These are phyloP conservation scores for Xenosphaeropsis pyriputrescens DNA, from an alignment of 2,329 filamentous ascomycete genomes.

Conservation along the genomic window DNA sequence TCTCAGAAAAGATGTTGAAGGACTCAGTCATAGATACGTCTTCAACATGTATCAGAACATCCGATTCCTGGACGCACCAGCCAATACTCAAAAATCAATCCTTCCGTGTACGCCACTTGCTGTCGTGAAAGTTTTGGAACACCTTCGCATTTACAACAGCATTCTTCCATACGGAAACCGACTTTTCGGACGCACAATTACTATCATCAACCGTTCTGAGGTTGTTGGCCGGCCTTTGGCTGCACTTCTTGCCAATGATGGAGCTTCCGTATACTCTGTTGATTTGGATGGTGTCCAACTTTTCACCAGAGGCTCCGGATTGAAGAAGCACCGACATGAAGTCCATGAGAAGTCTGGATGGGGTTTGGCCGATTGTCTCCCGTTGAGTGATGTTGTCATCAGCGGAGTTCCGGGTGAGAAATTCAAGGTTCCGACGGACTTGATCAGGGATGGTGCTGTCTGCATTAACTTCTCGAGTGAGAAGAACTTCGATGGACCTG, in stretches of 20 bases:
- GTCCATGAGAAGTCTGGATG: constrained; percentile 68
- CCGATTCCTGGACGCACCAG: constrained; percentile 72
- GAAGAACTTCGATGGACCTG: constrained; percentile 76
- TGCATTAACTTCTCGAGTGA: constrained; percentile 98
- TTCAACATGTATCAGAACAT: constrained; percentile 99
- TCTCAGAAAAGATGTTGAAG: constrained; percentile 87
- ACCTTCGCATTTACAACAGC: constrained; percentile 91
- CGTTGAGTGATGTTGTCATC: constrained; percentile 87
- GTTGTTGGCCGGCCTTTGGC: constrained; percentile 89
- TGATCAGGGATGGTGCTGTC: constrained; percentile 81
- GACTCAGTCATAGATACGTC: constrained; percentile 82
- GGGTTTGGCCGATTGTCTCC: constrained; percentile 66
- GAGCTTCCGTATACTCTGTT: constrained; percentile 87
- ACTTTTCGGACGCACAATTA: constrained; percentile 85
- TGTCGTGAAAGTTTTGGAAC: constrained; percentile 92
- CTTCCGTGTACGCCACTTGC: constrained; percentile 92
- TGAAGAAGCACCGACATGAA: constrained; percentile 75
- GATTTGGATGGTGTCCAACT: constrained; percentile 85
- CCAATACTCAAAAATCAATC: constrained; percentile 74
- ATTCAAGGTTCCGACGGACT: constrained; percentile 77
- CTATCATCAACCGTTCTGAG: constrained; percentile 91
- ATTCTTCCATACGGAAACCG: constrained; percentile 88
- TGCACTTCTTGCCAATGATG: constrained; percentile 88
- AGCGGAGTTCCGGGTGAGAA: constrained; percentile 77
- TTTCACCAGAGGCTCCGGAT: constrained; percentile 79